These are phyloP conservation scores for Xylariaceae sp. DNA, from an alignment of 2,329 filamentous ascomycete species.

Conservation along the genomic window DNA sequence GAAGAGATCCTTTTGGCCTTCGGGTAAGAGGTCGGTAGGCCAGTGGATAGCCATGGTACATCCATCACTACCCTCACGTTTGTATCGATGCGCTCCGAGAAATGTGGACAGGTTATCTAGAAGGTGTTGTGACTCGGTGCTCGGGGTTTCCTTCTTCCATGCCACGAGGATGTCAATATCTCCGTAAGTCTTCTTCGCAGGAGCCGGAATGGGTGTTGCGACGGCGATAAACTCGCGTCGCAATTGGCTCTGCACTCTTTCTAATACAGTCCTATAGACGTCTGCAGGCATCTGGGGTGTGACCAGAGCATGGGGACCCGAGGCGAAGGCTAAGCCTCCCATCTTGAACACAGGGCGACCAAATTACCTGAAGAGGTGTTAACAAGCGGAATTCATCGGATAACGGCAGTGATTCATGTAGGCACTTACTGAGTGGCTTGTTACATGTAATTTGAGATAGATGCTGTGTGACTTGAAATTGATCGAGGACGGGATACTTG, in stretches of 20 bases:
- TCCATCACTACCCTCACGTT: constrained; percentile 23
- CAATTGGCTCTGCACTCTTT: constrained; percentile 44
- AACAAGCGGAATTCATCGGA: no score
- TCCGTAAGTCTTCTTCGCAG: constrained; percentile 63
- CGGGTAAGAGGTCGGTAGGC: constrained; percentile 32
- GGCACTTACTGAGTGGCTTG: no score
- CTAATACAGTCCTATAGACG: constrained; percentile 53
- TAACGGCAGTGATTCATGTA: no score
- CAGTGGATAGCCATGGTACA: constrained; percentile 54
- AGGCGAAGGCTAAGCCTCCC: constrained; percentile 62
- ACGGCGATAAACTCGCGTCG: constrained; percentile 50
- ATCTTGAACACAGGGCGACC: no score
- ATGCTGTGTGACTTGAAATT: no score
- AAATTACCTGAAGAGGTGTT: no score
- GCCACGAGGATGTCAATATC: constrained; percentile 70
- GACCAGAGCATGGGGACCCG: constrained; percentile 41
- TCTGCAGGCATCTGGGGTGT: constrained; percentile 63
- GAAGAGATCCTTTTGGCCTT: constrained; percentile 29
- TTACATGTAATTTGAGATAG: no score
- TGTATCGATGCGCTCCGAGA: constrained; percentile 44
- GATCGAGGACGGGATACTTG: no score
- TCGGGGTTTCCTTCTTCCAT: constrained; percentile 24
- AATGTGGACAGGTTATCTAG: constrained; percentile 33
- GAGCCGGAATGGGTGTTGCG: constrained; percentile 62
- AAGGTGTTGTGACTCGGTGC: constrained; percentile 15